phyloP scores from a whole-genome alignment of 1,284 basidiomycete genomes.

The Ganoderma leucocontextum region DNA sequence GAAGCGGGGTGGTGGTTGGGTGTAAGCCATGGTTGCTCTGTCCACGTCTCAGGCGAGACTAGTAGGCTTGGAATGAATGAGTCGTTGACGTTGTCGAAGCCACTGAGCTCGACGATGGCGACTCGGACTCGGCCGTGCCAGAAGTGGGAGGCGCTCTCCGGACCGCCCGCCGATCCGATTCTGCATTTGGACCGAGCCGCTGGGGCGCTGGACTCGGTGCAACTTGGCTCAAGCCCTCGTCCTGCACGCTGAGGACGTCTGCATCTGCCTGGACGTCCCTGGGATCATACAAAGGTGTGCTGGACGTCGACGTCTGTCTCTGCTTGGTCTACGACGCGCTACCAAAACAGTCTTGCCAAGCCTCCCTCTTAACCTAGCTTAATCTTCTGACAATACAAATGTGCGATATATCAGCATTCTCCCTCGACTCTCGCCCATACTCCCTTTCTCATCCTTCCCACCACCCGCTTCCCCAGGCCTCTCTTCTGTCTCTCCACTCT shows the following conservation, averaged over 20 bases:
- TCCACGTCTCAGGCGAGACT: not conserved
- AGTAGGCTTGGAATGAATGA: not conserved
- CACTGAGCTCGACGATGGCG: not conserved
- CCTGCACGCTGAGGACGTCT: conserved; percentile 6
- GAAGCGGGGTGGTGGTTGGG: conserved; percentile 67
- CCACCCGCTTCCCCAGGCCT: conserved; percentile 19
- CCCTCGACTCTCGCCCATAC: conserved; percentile 17
- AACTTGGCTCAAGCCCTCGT: not conserved
- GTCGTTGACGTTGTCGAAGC: not conserved
- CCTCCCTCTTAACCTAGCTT: conserved; percentile 4
- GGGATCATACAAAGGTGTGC: not conserved
- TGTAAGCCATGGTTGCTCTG: conserved; percentile 53
- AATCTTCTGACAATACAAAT: conserved; percentile 14
- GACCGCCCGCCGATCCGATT: not conserved
- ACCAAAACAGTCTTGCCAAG: conserved; percentile 20
- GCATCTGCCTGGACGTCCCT: too few relatives aligned
- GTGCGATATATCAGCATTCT: conserved; percentile 26
- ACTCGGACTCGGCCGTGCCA: not conserved
- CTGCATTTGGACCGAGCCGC: not conserved
- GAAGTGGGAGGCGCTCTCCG: not conserved
- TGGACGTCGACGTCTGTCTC: not conserved
- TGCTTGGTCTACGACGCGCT: conserved; percentile 10
- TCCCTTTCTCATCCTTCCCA: conserved; percentile 19
- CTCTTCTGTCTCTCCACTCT: conserved; percentile 25
- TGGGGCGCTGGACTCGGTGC: not conserved